Conservation (phyloP, 495 filamentous ascomycete species). For the Penicillium herquei region DNA sequence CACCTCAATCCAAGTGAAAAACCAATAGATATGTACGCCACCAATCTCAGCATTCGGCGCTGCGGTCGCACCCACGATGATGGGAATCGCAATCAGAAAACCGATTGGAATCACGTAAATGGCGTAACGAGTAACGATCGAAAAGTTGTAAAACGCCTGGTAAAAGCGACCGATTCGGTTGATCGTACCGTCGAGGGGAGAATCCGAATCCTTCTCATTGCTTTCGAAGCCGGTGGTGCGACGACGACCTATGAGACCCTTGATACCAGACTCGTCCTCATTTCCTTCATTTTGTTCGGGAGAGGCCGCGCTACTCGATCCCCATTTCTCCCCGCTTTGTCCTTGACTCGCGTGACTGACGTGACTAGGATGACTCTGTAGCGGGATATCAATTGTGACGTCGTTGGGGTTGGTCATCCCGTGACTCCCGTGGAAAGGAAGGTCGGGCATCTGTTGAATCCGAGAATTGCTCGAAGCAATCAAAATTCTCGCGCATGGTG, state of each 20-base stretch:
- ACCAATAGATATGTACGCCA: constrained; percentile 66
- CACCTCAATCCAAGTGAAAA: constrained; percentile 91
- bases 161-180: constrained; percentile 88
- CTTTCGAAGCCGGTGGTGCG: constrained; percentile 34
- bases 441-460: constrained; percentile 45
- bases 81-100: constrained; percentile 71
- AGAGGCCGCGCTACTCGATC: constrained; percentile 29
- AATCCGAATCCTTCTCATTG: constrained; percentile 47
- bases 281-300: no score
- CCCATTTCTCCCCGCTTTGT: constrained; percentile 31
- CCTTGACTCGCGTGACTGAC: constrained; percentile 46
- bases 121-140: constrained; percentile 81
- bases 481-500: no score
- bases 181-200: constrained; percentile 59
- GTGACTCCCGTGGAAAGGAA: constrained; percentile 24
- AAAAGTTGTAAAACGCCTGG: constrained; percentile 78
- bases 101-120: constrained; percentile 83
- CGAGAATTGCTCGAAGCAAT: constrained; percentile 13
- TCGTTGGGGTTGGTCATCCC: constrained; percentile 51
- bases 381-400: constrained; percentile 59
- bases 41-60: constrained; percentile 54
- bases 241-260: constrained; percentile 46
- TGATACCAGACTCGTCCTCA: constrained; percentile 18
- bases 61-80: constrained; percentile 67
- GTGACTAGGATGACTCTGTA: constrained; percentile 44